A percentile compares a stretch with the other conserved stretches of the same genome.
Conservation (phyloP, 2,329 filamentous ascomycete species). For the Colletotrichum chlorophyti region DNA sequence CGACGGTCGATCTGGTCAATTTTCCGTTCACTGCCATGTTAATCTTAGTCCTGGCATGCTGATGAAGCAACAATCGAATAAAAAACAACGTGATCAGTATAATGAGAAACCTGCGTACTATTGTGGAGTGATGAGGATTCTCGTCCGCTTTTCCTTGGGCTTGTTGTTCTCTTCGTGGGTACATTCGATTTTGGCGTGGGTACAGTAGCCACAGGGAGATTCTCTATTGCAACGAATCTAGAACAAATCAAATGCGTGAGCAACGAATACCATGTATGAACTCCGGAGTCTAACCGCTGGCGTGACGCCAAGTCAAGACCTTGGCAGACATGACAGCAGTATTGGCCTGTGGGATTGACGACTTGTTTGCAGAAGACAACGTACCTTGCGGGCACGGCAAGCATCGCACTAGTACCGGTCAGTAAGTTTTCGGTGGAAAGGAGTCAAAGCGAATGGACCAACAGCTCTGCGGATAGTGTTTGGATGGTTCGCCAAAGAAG, state of each 20-base stretch:
- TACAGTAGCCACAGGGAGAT: slow-evolving; percentile 43
- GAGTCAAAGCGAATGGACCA: background rate
- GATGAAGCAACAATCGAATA: too few relatives aligned
- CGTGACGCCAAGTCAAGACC: background rate
- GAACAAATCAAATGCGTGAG: background rate
- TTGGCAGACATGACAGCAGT: background rate
- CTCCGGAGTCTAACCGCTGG: background rate
- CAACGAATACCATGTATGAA: background rate
- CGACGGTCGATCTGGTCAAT: slow-evolving; percentile 46
- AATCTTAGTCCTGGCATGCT: background rate
- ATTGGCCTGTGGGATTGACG: background rate
- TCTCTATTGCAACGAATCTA: slow-evolving; percentile 47
- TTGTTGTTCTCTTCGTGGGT: slow-evolving; percentile 39
- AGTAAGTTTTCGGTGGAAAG: background rate
- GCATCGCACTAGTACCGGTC: slow-evolving; percentile 37
- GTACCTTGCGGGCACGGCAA: slow-evolving; percentile 41
- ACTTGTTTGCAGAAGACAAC: slow-evolving; percentile 18
- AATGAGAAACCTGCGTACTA: slow-evolving; percentile 38
- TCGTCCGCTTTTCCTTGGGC: slow-evolving; percentile 44
- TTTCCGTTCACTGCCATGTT: slow-evolving; percentile 40
- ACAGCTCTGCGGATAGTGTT: slow-evolving; percentile 26
- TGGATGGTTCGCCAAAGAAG: background rate
- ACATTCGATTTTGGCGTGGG: slow-evolving; percentile 45
- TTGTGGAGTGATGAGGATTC: slow-evolving; percentile 44
- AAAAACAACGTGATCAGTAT: background rate